A percentile compares a stretch with the other conserved stretches of the same genome.
phyloP scores from a whole-genome alignment of 139 green algal species.

The Raphidocelis subcapitata region DNA sequence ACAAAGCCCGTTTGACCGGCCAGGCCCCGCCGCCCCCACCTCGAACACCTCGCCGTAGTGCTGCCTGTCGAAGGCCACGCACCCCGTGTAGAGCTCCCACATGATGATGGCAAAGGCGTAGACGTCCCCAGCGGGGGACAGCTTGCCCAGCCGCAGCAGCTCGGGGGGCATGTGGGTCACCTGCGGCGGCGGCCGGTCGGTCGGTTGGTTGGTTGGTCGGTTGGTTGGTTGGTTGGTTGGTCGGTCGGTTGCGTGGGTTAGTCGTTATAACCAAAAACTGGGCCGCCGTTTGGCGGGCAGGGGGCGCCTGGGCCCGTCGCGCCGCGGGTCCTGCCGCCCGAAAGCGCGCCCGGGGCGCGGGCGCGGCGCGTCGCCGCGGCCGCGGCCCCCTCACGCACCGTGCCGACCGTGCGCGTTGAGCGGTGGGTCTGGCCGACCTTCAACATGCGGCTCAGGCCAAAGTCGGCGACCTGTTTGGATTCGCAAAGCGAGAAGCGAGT shows the following conservation, averaged over 20 bases:
- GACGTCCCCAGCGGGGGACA: slow-evolving; percentile 26
- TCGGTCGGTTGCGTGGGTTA: too few species aligned
- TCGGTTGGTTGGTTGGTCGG: too few species aligned
- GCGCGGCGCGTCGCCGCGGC: too few species aligned
- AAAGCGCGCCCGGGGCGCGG: too few species aligned
- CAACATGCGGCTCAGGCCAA: slow-evolving; percentile 25
- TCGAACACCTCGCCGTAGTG: slow-evolving; percentile 1
- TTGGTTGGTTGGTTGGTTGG: too few species aligned
- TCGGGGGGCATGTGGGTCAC: slow-evolving; percentile 4
- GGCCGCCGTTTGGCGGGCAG: too few species aligned
- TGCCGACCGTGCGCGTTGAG: background rate
- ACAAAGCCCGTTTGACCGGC: too few species aligned
- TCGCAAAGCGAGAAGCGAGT: background rate
- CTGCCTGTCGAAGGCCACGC: background rate
- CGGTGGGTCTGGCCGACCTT: background rate
- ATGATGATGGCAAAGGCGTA: slow-evolving; percentile 46
- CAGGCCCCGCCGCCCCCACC: too few species aligned
- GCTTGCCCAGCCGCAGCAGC: slow-evolving; percentile 19
- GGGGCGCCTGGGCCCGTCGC: too few species aligned
- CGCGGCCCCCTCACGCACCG: background rate
- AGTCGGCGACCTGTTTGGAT: slow-evolving; percentile 36
- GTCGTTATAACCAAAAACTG: too few species aligned
- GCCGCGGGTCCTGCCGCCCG: too few species aligned
- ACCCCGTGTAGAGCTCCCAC: slow-evolving; percentile 15
- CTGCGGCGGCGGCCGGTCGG: background rate